These are phyloP conservation scores for Patellifolia procumbens DNA, from an alignment of 179 eudicot species.

Conservation along the genomic window DNA sequence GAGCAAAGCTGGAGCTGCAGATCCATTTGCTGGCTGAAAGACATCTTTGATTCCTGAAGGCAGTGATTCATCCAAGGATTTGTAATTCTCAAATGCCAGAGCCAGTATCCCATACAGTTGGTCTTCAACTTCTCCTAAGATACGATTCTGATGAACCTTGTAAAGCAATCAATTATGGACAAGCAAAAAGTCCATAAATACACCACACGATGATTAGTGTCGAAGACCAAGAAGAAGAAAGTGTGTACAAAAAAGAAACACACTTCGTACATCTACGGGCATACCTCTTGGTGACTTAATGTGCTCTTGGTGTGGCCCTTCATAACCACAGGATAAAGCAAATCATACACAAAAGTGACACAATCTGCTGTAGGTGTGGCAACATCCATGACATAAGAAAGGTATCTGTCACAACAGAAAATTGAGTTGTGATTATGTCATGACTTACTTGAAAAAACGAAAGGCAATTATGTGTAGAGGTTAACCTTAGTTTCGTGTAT, in stretches of 20 bases:
- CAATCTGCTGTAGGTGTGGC: conserved; percentile 99
- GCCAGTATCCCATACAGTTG: conserved; percentile 83
- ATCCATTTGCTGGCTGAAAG: conserved; percentile 75
- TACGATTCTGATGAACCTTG: conserved; percentile 60
- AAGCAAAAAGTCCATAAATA: not conserved
- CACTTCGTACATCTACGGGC: conserved; percentile 4
- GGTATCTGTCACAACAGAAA: conserved; percentile 58
- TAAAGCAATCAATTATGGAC: conserved; percentile 8
- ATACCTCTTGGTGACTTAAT: conserved; percentile 97
- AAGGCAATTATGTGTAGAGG: conserved; percentile 5
- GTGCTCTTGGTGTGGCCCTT: conserved; percentile 63
- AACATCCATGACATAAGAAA: conserved; percentile 96
- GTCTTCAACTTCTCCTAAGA: conserved; percentile 89
- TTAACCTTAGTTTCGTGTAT: conserved; percentile 84
- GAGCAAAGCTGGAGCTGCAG: conserved; percentile 82
- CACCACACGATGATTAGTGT: not conserved
- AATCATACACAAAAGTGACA: conserved; percentile 73
- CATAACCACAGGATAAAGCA: conserved; percentile 77
- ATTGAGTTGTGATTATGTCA: not conserved
- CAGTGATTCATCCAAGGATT: conserved; percentile 75
- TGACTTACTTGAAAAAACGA: conserved; percentile 3
- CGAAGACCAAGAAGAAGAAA: conserved; percentile 9
- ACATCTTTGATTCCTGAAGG: conserved; percentile 74
- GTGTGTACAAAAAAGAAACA: not conserved
- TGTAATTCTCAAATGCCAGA: conserved; percentile 84